Conservation (phyloP, 177 flowering plant genomes). For the Vitis hybrid region DNA sequence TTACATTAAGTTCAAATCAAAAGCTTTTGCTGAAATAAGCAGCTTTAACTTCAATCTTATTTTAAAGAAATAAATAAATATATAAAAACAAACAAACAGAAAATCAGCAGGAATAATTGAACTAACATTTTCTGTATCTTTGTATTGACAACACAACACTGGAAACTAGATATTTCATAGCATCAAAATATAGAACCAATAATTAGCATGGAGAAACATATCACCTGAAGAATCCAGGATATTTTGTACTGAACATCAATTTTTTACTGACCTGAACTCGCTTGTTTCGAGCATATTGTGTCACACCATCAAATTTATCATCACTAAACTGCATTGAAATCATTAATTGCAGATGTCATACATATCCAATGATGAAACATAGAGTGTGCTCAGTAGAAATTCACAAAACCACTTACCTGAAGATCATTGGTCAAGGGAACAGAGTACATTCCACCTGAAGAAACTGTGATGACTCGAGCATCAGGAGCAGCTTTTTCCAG, state of each 20-base stretch:
- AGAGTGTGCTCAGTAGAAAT: not conserved
- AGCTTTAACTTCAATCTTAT: too few species aligned
- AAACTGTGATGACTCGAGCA: slow-evolving; percentile 89
- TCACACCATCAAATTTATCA: slow-evolving; percentile 59
- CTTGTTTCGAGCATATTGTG: slow-evolving; percentile 89
- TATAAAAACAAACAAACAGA: too few species aligned
- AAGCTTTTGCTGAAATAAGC: too few species aligned
- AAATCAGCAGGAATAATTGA: too few species aligned
- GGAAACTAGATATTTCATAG: too few species aligned
- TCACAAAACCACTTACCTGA: slow-evolving; percentile 44
- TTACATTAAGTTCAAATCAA: too few species aligned
- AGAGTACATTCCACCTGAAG: slow-evolving; percentile 96
- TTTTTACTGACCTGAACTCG: slow-evolving; percentile 74
- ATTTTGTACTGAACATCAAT: too few species aligned
- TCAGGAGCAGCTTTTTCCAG: slow-evolving; percentile 89
- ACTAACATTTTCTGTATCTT: too few species aligned
- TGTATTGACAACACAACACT: too few species aligned
- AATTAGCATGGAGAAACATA: not conserved
- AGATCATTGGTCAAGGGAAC: slow-evolving; percentile 70
- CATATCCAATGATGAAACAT: not conserved
- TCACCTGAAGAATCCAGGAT: too few species aligned
- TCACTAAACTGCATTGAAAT: slow-evolving; percentile 55
- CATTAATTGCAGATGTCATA: not conserved
- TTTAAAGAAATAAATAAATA: too few species aligned
- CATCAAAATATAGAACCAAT: not conserved